phyloP scores from a whole-genome alignment of 78 protist genomes.

The Isochrysis galbana region DNA sequence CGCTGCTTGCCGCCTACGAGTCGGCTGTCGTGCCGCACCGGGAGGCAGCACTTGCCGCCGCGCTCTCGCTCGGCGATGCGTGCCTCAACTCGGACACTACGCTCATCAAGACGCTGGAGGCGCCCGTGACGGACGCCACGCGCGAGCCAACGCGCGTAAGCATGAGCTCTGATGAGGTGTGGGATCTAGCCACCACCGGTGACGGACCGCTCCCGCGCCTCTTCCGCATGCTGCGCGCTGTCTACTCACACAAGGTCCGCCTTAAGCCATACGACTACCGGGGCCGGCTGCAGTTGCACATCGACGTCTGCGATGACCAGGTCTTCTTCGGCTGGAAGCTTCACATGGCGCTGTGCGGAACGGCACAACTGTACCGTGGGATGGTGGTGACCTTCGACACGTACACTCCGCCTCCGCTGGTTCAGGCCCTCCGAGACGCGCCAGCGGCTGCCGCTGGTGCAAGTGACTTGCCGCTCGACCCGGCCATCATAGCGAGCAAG shows the following conservation, averaged over 20 bases:
- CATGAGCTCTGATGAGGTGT: neutral
- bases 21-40: neutral
- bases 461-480: neutral
- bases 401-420: neutral
- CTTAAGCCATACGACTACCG: neutral
- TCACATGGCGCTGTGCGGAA: neutral
- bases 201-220: neutral
- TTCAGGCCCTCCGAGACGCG: neutral
- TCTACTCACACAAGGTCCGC: neutral
- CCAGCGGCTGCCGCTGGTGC: neutral
- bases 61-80: neutral
- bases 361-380: conserved; percentile 8
- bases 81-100: neutral
- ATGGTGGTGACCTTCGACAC: conserved; percentile 1
- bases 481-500: neutral
- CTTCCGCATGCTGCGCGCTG: neutral
- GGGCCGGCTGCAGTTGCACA: neutral
- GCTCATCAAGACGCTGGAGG: neutral
- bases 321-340: conserved; percentile 6
- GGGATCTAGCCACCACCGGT: neutral
- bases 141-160: neutral
- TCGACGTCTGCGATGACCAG: neutral
- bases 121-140: neutral
- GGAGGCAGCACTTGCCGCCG: neutral
- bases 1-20: neutral